Percentiles rank a stretch among this genome's conserved stretches.
phyloP scores from a whole-genome alignment of 1,284 basidiomycete species.

The Ustilago sp. region DNA sequence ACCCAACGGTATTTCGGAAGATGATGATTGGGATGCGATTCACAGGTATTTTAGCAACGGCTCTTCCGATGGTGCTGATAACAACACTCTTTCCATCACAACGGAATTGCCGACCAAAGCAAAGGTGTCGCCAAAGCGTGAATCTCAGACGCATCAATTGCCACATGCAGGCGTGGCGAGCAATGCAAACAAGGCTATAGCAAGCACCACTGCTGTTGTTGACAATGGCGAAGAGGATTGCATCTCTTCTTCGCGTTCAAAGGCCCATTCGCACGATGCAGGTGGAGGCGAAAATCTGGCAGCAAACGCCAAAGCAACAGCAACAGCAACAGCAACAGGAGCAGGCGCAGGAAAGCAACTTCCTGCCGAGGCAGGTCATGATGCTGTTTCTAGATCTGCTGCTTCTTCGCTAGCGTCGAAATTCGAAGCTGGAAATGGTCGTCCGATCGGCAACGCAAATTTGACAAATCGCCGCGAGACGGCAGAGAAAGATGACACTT shows the following conservation, averaged over 20 bases:
- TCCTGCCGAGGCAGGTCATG: neutral
- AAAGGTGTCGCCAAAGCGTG: neutral
- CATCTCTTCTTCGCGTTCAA: constrained; percentile 1
- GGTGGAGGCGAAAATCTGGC: neutral
- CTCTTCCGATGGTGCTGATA: constrained; percentile 1
- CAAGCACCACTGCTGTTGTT: neutral
- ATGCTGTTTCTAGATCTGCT: neutral
- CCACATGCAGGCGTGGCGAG: neutral
- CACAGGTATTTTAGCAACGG: neutral
- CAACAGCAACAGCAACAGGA: neutral
- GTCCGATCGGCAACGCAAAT: constrained; percentile 40
- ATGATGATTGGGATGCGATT: constrained; percentile 9
- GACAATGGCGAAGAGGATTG: neutral
- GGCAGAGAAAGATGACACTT: neutral
- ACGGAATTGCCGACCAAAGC: neutral
- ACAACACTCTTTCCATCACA: neutral
- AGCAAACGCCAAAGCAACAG: neutral
- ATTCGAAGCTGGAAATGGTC: constrained; percentile 8
- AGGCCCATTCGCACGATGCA: neutral
- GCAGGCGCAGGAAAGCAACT: neutral
- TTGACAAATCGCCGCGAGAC: constrained; percentile 17
- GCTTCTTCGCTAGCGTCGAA: constrained; percentile 12
- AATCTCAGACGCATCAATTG: neutral
- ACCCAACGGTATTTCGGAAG: constrained; percentile 17
- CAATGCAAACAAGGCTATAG: neutral